A percentile compares a stretch with the other conserved stretches of the same genome.
Evolutionary conservation across 108 stramenopile species (phyloP).

Genomic region (Nitzschia sp.): DNA sequence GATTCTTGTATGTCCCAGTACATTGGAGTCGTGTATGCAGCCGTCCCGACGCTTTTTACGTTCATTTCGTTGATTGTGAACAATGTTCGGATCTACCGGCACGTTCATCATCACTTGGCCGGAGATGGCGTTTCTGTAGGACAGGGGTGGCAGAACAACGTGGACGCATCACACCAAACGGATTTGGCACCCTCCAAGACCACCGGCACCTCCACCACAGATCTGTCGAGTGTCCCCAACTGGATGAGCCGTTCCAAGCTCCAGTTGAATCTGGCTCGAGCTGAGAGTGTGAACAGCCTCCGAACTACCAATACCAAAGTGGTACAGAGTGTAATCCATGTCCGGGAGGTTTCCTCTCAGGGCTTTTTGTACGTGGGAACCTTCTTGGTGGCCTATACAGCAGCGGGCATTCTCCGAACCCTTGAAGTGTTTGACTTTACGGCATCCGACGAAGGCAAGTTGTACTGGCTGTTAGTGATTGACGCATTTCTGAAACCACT

Average conservation of each 20-base stretch:
- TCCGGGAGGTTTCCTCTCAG: conserved; percentile 10
- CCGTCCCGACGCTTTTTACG: neutral
- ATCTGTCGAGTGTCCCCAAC: neutral
- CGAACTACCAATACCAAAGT: neutral
- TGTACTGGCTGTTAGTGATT: conserved; percentile 35
- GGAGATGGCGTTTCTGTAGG: too few relatives aligned
- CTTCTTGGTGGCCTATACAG: conserved; percentile 12
- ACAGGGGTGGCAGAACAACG: too few relatives aligned
- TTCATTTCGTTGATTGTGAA: conserved; percentile 16
- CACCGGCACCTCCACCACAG: too few relatives aligned
- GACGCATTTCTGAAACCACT: conserved; percentile 50
- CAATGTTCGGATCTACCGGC: conserved; percentile 9
- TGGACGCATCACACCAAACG: too few relatives aligned
- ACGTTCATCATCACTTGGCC: neutral
- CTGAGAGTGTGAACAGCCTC: neutral
- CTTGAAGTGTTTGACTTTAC: conserved; percentile 10
- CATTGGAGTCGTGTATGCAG: conserved; percentile 22
- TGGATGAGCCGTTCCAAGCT: neutral
- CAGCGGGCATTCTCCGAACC: neutral
- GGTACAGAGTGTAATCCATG: neutral
- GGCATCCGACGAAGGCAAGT: neutral
- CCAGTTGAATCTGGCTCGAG: neutral
- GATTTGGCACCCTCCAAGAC: too few relatives aligned
- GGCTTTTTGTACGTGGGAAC: conserved; percentile 19
- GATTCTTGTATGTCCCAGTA: conserved; percentile 9